A percentile compares a stretch with the other conserved stretches of the same genome.
Evolutionary conservation across 768 basidiomycete species (phyloP).

Genomic region (Lactarius hengduanensis): DNA sequence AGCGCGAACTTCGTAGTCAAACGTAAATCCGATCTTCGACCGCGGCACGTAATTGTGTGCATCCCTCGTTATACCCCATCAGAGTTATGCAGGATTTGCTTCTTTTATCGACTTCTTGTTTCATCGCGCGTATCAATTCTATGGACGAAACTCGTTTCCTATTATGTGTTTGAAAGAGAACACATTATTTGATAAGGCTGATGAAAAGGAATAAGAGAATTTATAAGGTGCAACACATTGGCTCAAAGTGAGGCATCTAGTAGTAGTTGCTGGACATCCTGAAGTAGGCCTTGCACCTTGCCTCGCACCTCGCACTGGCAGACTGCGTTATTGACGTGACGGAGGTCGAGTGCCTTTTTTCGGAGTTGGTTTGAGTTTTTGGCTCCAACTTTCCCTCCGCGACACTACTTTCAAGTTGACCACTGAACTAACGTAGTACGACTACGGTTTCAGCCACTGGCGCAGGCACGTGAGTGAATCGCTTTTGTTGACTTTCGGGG

Average conservation of each 20-base stretch:
- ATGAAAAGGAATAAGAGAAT: no score
- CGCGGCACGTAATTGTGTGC: not conserved
- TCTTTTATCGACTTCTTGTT: not conserved
- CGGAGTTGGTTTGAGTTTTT: not conserved
- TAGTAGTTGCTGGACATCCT: not conserved
- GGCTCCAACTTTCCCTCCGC: not conserved
- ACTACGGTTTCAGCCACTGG: not conserved
- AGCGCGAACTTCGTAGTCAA: constrained; percentile 20
- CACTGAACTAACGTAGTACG: not conserved
- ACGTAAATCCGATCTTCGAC: not conserved
- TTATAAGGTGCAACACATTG: no score
- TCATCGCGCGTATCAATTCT: not conserved
- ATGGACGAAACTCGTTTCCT: not conserved
- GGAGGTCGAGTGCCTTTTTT: no score
- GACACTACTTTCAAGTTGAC: not conserved
- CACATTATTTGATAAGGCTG: not conserved
- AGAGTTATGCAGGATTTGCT: not conserved
- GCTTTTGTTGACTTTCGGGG: no score
- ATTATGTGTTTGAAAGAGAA: not conserved
- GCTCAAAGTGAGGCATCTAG: not conserved
- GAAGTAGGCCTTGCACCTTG: no score
- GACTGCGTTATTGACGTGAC: no score
- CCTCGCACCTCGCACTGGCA: no score
- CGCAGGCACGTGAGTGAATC: no score
- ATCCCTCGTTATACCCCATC: not conserved